Conservation (phyloP, 2,329 filamentous ascomycete genomes). For the Dactylonectria estremocensis region DNA sequence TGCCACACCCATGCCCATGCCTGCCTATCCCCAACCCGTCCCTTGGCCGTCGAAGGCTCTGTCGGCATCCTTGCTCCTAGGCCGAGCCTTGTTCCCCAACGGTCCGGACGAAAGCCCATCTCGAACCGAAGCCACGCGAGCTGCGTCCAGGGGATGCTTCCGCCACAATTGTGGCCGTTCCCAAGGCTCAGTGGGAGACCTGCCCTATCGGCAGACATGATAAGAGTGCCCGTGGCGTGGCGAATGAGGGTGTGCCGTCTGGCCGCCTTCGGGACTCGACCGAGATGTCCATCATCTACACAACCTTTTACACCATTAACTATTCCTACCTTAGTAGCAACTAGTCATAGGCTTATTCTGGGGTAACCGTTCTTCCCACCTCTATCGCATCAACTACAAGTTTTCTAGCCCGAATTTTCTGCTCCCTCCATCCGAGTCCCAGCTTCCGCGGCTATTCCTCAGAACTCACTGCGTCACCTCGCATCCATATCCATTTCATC, state of each 20-base stretch:
- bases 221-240: background rate
- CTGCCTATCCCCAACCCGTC: conserved; percentile 35
- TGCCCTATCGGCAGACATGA: background rate
- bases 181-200: background rate
- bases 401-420: conserved; percentile 26
- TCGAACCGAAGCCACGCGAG: conserved; percentile 46
- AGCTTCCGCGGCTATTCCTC: conserved; percentile 44
- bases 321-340: no score
- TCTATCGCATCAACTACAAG: conserved; percentile 18
- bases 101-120: conserved; percentile 40
- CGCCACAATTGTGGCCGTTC: conserved; percentile 20
- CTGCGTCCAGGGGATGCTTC: conserved; percentile 18
- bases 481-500: conserved; percentile 26
- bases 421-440: conserved; percentile 38
- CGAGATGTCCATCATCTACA: conserved; percentile 39
- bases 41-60: conserved; percentile 24
- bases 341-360: conserved; percentile 13
- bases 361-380: conserved; percentile 7
- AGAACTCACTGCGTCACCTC: conserved; percentile 32
- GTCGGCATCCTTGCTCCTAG: conserved; percentile 40
- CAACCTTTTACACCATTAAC: conserved; percentile 3
- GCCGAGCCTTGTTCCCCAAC: conserved; percentile 43
- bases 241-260: conserved; percentile 22
- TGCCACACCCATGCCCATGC: conserved; percentile 13
- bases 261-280: conserved; percentile 46